Conservation (phyloP, 192 early-diverging fungal species). For the Coemansia sp. region DNA sequence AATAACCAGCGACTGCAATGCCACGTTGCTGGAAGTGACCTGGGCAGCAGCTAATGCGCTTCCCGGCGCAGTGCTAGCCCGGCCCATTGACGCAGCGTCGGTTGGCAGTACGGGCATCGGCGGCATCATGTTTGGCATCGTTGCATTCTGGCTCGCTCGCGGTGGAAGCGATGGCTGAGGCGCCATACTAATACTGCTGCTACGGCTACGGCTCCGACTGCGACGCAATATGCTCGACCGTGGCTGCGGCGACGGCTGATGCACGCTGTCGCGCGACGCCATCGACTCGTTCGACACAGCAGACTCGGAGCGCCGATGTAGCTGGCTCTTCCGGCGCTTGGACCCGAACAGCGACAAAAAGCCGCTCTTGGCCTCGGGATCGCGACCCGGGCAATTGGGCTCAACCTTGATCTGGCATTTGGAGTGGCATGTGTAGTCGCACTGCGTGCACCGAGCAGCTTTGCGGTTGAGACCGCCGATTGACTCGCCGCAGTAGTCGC, state of each 20-base stretch:
- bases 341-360: slow-evolving; percentile 44
- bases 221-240: background rate
- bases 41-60: slow-evolving; percentile 6
- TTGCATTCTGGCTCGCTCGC: background rate
- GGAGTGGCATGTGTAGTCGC: slow-evolving; percentile 48
- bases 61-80: slow-evolving; percentile 13
- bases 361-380: slow-evolving; percentile 34
- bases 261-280: slow-evolving; percentile 4
- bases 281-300: slow-evolving; percentile 17
- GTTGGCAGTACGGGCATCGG: background rate
- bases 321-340: slow-evolving; percentile 16
- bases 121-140: slow-evolving; percentile 1
- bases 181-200: slow-evolving; percentile 10
- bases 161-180: slow-evolving; percentile 2
- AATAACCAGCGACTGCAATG: background rate
- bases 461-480: slow-evolving; percentile 47
- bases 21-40: background rate
- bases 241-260: background rate
- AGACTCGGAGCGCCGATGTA: slow-evolving; percentile 25
- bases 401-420: slow-evolving; percentile 51
- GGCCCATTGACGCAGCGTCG: background rate
- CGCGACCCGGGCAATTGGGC: slow-evolving; percentile 37
- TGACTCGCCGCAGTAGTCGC: slow-evolving; percentile 52
- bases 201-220: background rate
- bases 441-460: slow-evolving; percentile 32